These are phyloP conservation scores for Ziziphus jujuba DNA, from an alignment of 306 rosid species.

Conservation along the genomic window DNA sequence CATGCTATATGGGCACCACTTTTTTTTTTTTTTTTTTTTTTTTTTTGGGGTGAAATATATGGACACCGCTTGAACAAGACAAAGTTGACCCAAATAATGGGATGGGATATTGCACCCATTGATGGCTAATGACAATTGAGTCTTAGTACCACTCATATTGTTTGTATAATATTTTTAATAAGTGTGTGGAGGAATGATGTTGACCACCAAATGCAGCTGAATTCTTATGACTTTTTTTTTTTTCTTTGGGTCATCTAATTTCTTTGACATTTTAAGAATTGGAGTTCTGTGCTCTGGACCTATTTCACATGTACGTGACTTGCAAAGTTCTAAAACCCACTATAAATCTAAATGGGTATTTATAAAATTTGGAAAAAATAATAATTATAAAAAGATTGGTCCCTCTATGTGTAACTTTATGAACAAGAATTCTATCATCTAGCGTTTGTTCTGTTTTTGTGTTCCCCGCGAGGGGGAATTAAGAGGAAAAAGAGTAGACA, in stretches of 20 bases:
- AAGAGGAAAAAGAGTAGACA: too few relatives aligned
- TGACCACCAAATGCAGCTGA: not conserved
- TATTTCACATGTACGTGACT: not conserved
- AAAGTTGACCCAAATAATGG: constrained; percentile 5
- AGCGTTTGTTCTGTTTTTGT: not conserved
- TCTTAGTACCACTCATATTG: not conserved
- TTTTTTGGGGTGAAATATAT: too few relatives aligned
- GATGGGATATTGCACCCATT: not conserved
- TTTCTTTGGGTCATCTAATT: too few relatives aligned
- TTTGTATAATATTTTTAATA: not conserved
- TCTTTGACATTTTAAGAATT: not conserved
- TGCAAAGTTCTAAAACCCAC: not conserved
- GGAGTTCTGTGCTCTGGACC: too few relatives aligned
- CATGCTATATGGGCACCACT: not conserved
- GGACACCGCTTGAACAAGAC: not conserved
- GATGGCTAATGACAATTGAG: not conserved
- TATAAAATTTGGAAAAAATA: too few relatives aligned
- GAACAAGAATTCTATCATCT: not conserved
- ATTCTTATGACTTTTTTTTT: too few relatives aligned
- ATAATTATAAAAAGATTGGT: not conserved
- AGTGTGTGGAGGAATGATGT: not conserved
- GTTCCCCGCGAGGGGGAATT: not conserved
- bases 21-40: too few relatives aligned
- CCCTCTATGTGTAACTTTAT: not conserved
- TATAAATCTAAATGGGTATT: not conserved